phyloP scores from a whole-genome alignment of 2,329 filamentous ascomycete species.

The Tricladium varicosporioides region DNA sequence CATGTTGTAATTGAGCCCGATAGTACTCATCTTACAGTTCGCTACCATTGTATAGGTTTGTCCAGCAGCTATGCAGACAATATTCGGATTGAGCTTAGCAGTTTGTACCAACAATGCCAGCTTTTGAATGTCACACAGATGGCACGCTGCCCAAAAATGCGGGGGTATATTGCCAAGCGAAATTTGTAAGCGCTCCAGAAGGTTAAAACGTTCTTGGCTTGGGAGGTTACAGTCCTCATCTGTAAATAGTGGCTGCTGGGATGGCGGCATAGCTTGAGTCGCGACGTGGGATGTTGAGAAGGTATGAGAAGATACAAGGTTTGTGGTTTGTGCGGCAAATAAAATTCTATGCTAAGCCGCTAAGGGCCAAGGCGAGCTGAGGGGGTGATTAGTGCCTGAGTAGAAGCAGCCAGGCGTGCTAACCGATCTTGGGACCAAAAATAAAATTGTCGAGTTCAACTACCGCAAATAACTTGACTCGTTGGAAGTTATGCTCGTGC shows the following conservation, averaged over 20 bases:
- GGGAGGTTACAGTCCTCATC: conserved; percentile 5
- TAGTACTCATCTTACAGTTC: neutral
- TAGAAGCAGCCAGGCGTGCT: too few relatives aligned
- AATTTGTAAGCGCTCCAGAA: neutral
- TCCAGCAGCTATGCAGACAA: neutral
- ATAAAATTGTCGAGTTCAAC: too few relatives aligned
- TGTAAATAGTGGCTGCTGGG: conserved; percentile 1
- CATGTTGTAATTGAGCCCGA: neutral
- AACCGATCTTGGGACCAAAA: too few relatives aligned
- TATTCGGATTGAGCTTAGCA: neutral
- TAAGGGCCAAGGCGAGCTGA: too few relatives aligned
- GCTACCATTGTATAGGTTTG: conserved; percentile 1
- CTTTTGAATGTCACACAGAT: conserved; percentile 1
- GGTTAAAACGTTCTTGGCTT: neutral
- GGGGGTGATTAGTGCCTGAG: too few relatives aligned
- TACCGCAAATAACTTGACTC: neutral
- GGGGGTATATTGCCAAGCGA: conserved; percentile 2
- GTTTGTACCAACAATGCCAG: conserved; percentile 2
- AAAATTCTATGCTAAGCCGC: too few relatives aligned
- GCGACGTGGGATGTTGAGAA: neutral
- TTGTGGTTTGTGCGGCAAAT: neutral
- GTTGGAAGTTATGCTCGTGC: neutral
- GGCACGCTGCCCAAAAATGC: conserved; percentile 5
- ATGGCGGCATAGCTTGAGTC: conserved; percentile 1
- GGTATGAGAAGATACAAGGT: too few relatives aligned